phyloP scores from a whole-genome alignment of 305 asterid genomes.

The Fraxinus latifolia region DNA sequence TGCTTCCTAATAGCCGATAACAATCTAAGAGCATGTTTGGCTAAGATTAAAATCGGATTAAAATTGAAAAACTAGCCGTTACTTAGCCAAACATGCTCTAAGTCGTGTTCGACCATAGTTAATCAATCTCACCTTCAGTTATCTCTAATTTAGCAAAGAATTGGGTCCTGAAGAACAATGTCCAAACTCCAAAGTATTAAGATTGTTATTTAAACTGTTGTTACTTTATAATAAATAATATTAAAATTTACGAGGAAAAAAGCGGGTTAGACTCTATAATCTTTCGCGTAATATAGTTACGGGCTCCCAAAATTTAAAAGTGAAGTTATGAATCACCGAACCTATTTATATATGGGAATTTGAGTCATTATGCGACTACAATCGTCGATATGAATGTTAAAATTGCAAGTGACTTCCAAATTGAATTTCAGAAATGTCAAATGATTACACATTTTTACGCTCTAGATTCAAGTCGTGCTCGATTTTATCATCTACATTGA shows the following conservation, averaged over 20 bases:
- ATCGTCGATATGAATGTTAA: neutral
- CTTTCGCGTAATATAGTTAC: neutral
- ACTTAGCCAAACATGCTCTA: too few relatives aligned
- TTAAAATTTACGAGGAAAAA: too few relatives aligned
- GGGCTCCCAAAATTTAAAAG: neutral
- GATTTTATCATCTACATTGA: neutral
- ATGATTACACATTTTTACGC: neutral
- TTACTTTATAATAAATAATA: neutral
- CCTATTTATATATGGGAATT: neutral
- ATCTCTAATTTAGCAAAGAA: neutral
- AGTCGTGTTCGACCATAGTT: neutral
- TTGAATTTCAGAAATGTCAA: too few relatives aligned
- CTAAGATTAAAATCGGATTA: too few relatives aligned
- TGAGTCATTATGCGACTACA: neutral
- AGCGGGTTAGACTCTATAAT: neutral
- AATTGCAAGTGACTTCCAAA: neutral
- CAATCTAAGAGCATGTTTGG: neutral
- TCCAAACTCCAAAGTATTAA: neutral
- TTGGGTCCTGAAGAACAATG: neutral
- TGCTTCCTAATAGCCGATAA: neutral
- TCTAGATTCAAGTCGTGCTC: neutral
- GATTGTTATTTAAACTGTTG: neutral
- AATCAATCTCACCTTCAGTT: neutral
- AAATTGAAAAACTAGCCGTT: too few relatives aligned
- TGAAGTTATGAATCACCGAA: neutral